These are phyloP conservation scores for Osmanthus fragrans DNA, from an alignment of 257 asterid species.

Conservation along the genomic window DNA sequence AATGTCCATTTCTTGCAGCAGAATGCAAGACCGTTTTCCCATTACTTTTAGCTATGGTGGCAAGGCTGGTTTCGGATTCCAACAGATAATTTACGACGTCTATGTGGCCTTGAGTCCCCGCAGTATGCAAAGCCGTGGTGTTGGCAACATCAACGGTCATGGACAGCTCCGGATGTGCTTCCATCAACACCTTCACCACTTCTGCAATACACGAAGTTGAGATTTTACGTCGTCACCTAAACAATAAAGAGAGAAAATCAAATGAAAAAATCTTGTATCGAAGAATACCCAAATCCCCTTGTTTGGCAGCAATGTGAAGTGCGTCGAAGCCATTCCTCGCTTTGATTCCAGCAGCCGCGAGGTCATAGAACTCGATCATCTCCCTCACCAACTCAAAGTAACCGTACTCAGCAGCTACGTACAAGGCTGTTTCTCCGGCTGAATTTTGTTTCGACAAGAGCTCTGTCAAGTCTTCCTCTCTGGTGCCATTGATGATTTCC, in stretches of 20 bases:
- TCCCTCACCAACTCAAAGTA: constrained; percentile 41
- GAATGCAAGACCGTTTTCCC: constrained; percentile 55
- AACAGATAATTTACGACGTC: constrained; percentile 43
- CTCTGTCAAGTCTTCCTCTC: constrained; percentile 36
- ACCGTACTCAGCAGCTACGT: constrained; percentile 55
- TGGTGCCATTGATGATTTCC: constrained; percentile 17
- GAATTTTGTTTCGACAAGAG: constrained; percentile 41
- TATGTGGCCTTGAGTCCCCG: constrained; percentile 46
- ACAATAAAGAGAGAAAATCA: neutral
- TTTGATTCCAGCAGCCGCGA: constrained; percentile 49
- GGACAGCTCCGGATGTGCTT: constrained; percentile 44
- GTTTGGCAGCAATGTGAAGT: constrained; percentile 56
- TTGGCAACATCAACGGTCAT: constrained; percentile 51
- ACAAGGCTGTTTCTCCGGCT: constrained; percentile 46
- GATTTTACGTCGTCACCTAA: neutral
- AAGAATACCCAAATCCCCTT: constrained; percentile 52
- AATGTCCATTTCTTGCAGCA: constrained; percentile 54
- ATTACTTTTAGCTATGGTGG: constrained; percentile 45
- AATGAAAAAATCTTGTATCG: neutral
- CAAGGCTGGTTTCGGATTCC: constrained; percentile 38
- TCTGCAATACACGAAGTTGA: constrained; percentile 27
- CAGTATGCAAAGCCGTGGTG: constrained; percentile 51
- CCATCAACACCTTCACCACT: constrained; percentile 45
- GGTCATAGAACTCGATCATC: constrained; percentile 41
- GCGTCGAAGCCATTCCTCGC: constrained; percentile 56